Evolutionary conservation across 257 asterid species (phyloP).

Genomic region (Striga asiatica): DNA sequence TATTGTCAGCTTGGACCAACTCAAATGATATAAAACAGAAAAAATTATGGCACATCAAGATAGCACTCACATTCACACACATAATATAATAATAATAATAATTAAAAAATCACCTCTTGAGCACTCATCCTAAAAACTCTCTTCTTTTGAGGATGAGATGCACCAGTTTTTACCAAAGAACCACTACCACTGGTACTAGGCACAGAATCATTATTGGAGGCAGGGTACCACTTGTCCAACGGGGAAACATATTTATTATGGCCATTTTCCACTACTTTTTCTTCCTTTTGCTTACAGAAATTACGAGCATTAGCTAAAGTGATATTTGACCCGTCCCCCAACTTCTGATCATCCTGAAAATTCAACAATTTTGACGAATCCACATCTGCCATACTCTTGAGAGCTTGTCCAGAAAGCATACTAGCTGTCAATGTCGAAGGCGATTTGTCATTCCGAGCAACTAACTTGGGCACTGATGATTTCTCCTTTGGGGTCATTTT

Average conservation of each 20-base stretch:
- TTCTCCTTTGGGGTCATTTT: conserved; percentile 60
- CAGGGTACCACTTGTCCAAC: conserved; percentile 15
- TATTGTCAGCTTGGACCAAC: not conserved
- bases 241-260: conserved; percentile 15
- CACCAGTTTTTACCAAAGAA: conserved; percentile 21
- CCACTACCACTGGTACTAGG: conserved; percentile 7
- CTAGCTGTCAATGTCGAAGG: conserved; percentile 35
- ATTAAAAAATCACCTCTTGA: conserved; percentile 75
- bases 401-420: conserved; percentile 52
- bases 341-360: conserved; percentile 26
- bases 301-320: conserved; percentile 21
- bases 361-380: conserved; percentile 42
- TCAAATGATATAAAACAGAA: not conserved
- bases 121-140: conserved; percentile 63
- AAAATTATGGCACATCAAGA: not conserved
- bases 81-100: no score
- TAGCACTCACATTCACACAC: not conserved
- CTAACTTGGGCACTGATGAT: conserved; percentile 43
- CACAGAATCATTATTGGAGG: conserved; percentile 17
- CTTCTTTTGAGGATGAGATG: conserved; percentile 43
- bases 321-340: conserved; percentile 26
- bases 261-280: conserved; percentile 23
- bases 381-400: conserved; percentile 43
- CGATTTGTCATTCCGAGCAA: conserved; percentile 33
- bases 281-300: conserved; percentile 22